phyloP scores from a whole-genome alignment of 225 moss, liverwort and hornwort species.

The Pseudoscleropodium purum region DNA sequence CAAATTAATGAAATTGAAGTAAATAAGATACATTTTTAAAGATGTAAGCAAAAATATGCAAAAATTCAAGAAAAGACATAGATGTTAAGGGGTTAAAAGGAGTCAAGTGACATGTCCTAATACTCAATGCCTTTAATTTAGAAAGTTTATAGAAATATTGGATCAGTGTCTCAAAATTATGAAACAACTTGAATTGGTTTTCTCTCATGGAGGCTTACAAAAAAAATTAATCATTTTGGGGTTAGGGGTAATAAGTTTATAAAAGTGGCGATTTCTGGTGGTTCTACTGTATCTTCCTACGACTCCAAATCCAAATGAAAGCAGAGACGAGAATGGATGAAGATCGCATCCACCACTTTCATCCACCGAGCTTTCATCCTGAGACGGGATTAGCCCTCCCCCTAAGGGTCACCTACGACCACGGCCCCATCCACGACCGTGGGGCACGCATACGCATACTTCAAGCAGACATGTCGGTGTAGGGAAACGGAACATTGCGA shows the following conservation, averaged over 20 bases:
- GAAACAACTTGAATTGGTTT: not conserved
- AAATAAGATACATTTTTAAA: not conserved
- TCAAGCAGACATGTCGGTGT: slow-evolving; percentile 10
- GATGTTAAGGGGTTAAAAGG: not conserved
- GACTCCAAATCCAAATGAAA: not conserved
- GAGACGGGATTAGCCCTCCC: not conserved
- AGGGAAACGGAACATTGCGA: not conserved
- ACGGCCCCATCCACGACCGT: not conserved
- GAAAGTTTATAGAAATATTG: not conserved
- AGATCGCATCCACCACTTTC: not conserved
- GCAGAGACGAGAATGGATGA: too few relatives aligned
- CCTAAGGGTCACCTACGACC: not conserved
- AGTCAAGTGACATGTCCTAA: too few relatives aligned
- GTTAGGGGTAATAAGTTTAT: not conserved
- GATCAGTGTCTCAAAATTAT: not conserved
- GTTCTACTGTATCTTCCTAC: too few relatives aligned
- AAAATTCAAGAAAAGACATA: not conserved
- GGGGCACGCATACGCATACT: slow-evolving; percentile 12
- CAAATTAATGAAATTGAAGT: not conserved
- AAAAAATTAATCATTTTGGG: not conserved
- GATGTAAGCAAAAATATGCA: not conserved
- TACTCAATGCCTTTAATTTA: not conserved
- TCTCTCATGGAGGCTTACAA: not conserved
- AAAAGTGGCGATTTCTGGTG: not conserved
- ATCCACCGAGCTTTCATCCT: not conserved